Base-by-base conservation (phyloP, 1,284 basidiomycete genomes). In the Sanguinoderma infundibulare region DNA sequence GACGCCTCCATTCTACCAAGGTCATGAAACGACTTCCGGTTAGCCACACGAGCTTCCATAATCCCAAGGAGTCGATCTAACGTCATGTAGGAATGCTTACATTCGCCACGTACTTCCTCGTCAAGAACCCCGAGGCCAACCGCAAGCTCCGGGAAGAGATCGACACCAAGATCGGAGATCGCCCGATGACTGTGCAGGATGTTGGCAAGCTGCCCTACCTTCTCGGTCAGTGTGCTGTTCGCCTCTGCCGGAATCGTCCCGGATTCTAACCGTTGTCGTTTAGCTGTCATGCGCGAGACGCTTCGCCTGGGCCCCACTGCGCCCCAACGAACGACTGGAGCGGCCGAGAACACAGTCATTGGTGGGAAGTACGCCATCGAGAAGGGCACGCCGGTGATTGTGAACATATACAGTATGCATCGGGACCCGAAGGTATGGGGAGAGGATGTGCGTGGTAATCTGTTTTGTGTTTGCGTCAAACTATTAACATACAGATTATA, bases 21-120 rank as follows among this genome's bases (percentile, higher is more conserved):
- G 81, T 0, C 81, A 82, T 61, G 82, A 83, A 67, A 83, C 81
- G 0, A 81, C 81, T 0, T 81, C 80, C 5, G 76, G 77, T 60
- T 12, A 22, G 49, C 24, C 9, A 6, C 3, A 20, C 9, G n/a
- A 22, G 14, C 4, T 22, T 49, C 36, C 32, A 35, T 15, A 12
- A 20, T 5, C 15, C 15, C 2, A 6, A 20, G 12, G 1, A 22
- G 15, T 9, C 0, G 5, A 32, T 20, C 14, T 56, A 26, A 38
- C 35, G 49, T 35, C n/a, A 22, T 20, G 9, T 53, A 72, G 78
- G 77, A 2, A 74, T 78, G 69, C 66, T 81, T 24, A 74, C 75
- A 1, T 81, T 81, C 65, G 66, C 70, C 17, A 66, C 78, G 0
- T 81, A 81, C 73, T 78, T 78, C 67, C 74, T 84, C n/a, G 70